These are phyloP conservation scores for Sporisorium exsertum DNA, from an alignment of 1,284 basidiomycete species.

Conservation along the genomic window DNA sequence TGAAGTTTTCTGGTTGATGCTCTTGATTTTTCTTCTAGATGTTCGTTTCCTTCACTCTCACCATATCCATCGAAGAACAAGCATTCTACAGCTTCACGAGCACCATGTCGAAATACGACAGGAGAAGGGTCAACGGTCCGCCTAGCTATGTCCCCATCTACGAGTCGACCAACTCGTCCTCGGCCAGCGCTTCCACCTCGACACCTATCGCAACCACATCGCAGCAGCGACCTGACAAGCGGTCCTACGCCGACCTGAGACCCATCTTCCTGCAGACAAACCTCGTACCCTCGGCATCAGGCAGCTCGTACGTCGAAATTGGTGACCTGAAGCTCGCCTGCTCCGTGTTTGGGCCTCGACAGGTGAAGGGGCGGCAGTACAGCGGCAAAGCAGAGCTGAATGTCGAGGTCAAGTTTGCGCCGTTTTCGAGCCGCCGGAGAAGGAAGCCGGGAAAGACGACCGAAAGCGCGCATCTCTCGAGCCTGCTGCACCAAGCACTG, in stretches of 20 bases:
- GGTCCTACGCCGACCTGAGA: slow-evolving; percentile 24
- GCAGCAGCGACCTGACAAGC: slow-evolving; percentile 27
- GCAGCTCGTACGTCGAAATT: slow-evolving; percentile 93
- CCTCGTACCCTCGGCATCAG: slow-evolving; percentile 90
- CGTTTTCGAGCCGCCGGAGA: slow-evolving; percentile 83
- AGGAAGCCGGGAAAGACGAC: slow-evolving; percentile 92
- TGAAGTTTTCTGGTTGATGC: slow-evolving; percentile 14
- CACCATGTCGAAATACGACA: slow-evolving; percentile 41
- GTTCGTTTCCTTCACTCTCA: neutral
- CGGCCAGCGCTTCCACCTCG: slow-evolving; percentile 9
- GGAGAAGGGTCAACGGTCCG: slow-evolving; percentile 47
- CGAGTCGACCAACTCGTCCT: slow-evolving; percentile 6
- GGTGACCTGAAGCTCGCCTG: slow-evolving; percentile 90
- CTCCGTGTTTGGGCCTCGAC: slow-evolving; percentile 95
- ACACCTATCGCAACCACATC: slow-evolving; percentile 13
- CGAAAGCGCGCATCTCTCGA: slow-evolving; percentile 86
- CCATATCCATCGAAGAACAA: neutral
- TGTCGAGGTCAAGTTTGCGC: slow-evolving; percentile 95
- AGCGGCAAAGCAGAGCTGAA: slow-evolving; percentile 88
- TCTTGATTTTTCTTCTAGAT: slow-evolving; percentile 5
- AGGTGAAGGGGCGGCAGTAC: slow-evolving; percentile 79
- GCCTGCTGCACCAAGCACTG: slow-evolving; percentile 87
- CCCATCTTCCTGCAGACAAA: slow-evolving; percentile 82
- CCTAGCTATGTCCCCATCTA: slow-evolving; percentile 32
- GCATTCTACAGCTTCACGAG: neutral